Evolutionary conservation across 139 green algal species (phyloP).

Genomic region (Micromonas commoda): DNA sequence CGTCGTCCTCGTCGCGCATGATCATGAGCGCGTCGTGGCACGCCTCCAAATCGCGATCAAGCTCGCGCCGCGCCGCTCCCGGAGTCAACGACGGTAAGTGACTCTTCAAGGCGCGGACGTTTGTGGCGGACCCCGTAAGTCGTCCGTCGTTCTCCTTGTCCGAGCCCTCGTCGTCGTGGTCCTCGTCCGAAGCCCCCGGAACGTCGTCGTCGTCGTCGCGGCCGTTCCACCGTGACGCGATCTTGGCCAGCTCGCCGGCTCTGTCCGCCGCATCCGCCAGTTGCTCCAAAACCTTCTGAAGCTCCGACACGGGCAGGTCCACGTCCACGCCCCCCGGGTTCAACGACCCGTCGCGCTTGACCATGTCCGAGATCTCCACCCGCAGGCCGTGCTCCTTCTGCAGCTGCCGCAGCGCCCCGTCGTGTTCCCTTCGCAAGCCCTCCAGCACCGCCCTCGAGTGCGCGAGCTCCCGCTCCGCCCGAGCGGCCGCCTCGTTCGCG

Average conservation of each 20-base stretch:
- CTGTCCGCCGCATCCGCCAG: not conserved
- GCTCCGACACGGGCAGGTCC: not conserved
- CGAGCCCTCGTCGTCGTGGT: not conserved
- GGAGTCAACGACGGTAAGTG: too few species aligned
- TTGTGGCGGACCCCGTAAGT: too few species aligned
- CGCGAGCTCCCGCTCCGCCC: not conserved
- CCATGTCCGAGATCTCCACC: not conserved
- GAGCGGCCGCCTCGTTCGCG: not conserved
- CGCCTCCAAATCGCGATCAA: not conserved
- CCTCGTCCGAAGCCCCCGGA: not conserved
- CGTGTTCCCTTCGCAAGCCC: not conserved
- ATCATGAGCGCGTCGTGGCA: not conserved
- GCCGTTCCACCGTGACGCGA: too few species aligned
- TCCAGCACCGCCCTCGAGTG: not conserved
- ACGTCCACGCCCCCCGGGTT: not conserved
- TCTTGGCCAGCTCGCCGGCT: not conserved
- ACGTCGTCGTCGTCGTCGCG: too few species aligned
- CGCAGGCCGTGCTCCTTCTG: not conserved
- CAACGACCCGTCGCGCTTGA: not conserved
- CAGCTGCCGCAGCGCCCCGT: not conserved
- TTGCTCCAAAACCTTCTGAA: not conserved
- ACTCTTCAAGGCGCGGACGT: too few species aligned
- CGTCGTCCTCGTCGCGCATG: not conserved
- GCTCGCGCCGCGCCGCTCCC: not conserved
- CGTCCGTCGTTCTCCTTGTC: too few species aligned